Base-by-base conservation (phyloP, 257 asterid genomes). In the Cruciata laevipes region DNA sequence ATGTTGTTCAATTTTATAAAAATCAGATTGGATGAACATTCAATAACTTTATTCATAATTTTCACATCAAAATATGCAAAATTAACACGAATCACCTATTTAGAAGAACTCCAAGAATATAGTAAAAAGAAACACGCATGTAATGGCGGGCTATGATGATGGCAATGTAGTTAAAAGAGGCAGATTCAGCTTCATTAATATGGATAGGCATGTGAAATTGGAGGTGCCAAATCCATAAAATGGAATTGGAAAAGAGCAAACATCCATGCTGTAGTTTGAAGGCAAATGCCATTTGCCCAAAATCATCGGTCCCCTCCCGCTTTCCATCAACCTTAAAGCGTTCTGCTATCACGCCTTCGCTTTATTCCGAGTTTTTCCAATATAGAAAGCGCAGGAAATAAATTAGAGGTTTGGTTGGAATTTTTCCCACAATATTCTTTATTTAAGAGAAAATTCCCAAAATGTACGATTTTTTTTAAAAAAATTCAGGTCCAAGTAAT, bases 231-330 rank as follows among this genome's bases (percentile, higher is more conserved):
- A 11, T 24, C 63, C 20, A 24, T 31, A 14, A 27, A 66, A 20
- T 42, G 3, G 25, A 66, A 27, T 25, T 42, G 51, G 20, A 24
- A 42, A 65, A 65, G 9, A 47, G 55, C 55, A 47, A 47, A 47
- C 55, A 53, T 53, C 60, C 27, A 53, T 20, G 25, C 27, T n/a
- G 60, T 27, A 53, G 27, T 18, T 53, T 20, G 13, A 30, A 30
- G 21, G 42, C 30, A 47, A 66, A 66, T 11, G 44, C 30, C 5
- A 61, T 32, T 21, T 3, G 56, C 63, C 63, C 21, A 63, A 49
- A 62, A 24, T 32, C 4, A 21, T 56, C 17, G 75, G 75, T 64
- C 75, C 70, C 70, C 27, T 65, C 66, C n/a, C 23, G n/a, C 31
- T 56, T 51, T 55, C 30, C 27, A 59, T 7, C 40, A 27, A 55